These are phyloP conservation scores for Boletus vinaceobasis DNA, from an alignment of 768 basidiomycete species.

Conservation along the genomic window DNA sequence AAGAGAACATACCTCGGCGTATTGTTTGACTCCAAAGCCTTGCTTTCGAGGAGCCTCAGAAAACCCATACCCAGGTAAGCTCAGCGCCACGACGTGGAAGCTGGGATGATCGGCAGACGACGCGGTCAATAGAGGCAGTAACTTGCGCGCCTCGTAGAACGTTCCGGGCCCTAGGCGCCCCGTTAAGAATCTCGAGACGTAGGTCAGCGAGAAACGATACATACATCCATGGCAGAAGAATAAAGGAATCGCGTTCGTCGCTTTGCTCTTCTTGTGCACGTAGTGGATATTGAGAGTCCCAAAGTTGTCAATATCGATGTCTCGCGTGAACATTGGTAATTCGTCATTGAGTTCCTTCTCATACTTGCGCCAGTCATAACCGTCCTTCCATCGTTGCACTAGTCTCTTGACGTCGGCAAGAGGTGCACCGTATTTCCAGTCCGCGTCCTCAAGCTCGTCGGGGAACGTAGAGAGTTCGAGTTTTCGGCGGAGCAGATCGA, in stretches of 20 bases:
- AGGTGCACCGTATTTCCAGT: constrained; percentile 51
- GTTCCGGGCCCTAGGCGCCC: constrained; percentile 49
- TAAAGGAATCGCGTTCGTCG: constrained; percentile 49
- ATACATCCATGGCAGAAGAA: constrained; percentile 61
- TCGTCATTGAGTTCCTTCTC: constrained; percentile 50
- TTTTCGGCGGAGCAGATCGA: constrained; percentile 42
- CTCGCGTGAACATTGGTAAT: constrained; percentile 53
- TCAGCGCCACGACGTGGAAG: constrained; percentile 60
- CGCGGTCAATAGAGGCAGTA: constrained; percentile 50
- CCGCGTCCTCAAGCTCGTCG: constrained; percentile 52
- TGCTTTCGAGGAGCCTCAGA: constrained; percentile 53
- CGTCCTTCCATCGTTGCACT: constrained; percentile 46
- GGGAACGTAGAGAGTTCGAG: constrained; percentile 50
- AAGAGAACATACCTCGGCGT: constrained; percentile 44
- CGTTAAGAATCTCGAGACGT: background rate
- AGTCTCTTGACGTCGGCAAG: constrained; percentile 48
- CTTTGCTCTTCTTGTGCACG: constrained; percentile 49
- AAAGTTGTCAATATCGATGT: constrained; percentile 46
- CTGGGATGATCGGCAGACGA: constrained; percentile 43
- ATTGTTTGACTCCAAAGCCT: constrained; percentile 49
- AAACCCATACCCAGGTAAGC: constrained; percentile 62
- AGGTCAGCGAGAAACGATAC: constrained; percentile 3
- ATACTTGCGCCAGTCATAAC: constrained; percentile 54
- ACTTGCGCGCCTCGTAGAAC: constrained; percentile 46
- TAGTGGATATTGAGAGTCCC: constrained; percentile 55